Percentiles rank a stretch among this genome's conserved stretches.
Conservation (phyloP, 208 protist genomes). For the Acanthamoeba culbertsoni region DNA sequence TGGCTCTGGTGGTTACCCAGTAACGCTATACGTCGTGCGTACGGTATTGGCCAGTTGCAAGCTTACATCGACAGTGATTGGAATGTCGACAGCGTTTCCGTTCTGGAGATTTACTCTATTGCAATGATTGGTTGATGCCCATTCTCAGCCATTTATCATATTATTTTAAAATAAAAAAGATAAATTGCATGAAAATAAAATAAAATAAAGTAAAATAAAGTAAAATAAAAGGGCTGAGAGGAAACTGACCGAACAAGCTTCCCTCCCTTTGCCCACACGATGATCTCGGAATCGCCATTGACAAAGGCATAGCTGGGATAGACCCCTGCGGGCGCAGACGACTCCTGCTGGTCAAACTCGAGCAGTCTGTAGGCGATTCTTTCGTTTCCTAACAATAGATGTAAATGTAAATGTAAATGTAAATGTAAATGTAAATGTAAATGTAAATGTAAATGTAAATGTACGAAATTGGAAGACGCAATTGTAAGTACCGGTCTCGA, state of each 20-base stretch:
- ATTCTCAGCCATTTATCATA: not conserved
- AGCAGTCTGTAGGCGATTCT: not conserved
- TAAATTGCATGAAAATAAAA: too few species aligned
- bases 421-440: not conserved
- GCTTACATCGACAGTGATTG: not conserved
- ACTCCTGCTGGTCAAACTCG: slow-evolving; percentile 37
- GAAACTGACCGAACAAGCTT: not conserved
- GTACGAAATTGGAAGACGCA: too few species aligned
- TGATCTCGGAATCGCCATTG: slow-evolving; percentile 2
- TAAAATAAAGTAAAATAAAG: too few species aligned
- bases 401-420: not conserved
- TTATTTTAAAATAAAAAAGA: not conserved
- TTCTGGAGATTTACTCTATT: not conserved
- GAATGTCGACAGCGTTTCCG: not conserved
- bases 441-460: not conserved
- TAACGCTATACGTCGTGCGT: not conserved
- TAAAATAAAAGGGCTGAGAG: not conserved
- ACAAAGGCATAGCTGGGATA: slow-evolving; percentile 33
- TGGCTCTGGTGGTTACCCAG: too few species aligned
- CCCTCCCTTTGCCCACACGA: slow-evolving; percentile 33
- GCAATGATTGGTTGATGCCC: not conserved
- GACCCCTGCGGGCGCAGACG: not conserved
- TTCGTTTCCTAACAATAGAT: not conserved
- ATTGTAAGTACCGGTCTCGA: not conserved
- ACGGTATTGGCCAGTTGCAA: not conserved